A percentile compares a stretch with the other conserved stretches of the same genome.
Conservation (phyloP, 2,329 filamentous ascomycete species). For the Scolecobasidium constrictum region DNA sequence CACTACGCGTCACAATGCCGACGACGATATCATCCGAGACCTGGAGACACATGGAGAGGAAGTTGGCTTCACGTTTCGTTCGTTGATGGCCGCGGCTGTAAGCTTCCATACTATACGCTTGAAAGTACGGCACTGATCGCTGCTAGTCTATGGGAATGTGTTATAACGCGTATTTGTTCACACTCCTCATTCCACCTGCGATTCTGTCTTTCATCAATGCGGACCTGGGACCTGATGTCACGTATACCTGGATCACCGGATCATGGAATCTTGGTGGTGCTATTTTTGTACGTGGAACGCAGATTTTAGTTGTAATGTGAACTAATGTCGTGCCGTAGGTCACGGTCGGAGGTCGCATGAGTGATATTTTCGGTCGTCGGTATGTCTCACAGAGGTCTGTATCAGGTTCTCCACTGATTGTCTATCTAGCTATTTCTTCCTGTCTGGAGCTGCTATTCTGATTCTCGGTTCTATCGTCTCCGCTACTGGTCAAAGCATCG, state of each 20-base stretch:
- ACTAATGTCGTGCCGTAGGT: no score
- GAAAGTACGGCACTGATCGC: neutral
- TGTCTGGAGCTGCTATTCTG: constrained; percentile 22
- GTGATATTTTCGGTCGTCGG: constrained; percentile 29
- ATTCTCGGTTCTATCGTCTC: constrained; percentile 28
- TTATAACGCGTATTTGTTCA: constrained; percentile 24
- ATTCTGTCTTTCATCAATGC: constrained; percentile 22
- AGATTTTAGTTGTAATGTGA: no score
- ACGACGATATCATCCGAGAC: constrained; percentile 20
- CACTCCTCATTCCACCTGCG: constrained; percentile 21
- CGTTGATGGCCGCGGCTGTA: constrained; percentile 16
- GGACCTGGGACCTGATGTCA: constrained; percentile 20
- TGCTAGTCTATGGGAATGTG: constrained; percentile 19
- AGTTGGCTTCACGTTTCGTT: constrained; percentile 20
- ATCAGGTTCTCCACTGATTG: no score
- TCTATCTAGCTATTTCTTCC: constrained; percentile 21
- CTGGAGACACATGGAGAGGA: constrained; percentile 20
- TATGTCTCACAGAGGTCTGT: no score
- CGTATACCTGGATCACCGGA: constrained; percentile 23
- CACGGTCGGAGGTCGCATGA: constrained; percentile 20
- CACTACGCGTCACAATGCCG: neutral
- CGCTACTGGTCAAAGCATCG: constrained; percentile 27
- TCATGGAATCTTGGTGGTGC: constrained; percentile 23
- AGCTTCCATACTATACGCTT: neutral
- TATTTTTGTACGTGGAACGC: constrained; percentile 21